phyloP scores from a whole-genome alignment of 148 eudicot species.

The Camellia sinensis region DNA sequence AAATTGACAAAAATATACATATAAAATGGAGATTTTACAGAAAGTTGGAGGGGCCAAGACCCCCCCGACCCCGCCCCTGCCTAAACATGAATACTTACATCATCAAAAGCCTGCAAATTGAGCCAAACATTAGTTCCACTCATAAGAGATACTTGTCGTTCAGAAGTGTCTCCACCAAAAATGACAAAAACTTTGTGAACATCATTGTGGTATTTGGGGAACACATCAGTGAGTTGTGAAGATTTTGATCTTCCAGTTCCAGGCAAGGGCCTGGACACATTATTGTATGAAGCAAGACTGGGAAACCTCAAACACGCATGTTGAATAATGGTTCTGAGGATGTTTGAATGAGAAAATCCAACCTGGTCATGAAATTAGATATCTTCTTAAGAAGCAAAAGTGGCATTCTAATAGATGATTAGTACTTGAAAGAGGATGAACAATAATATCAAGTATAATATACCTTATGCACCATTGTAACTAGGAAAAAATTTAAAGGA shows the following conservation, averaged over 20 bases:
- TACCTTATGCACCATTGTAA: neutral
- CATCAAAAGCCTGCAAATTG: conserved; percentile 63
- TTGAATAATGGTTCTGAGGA: conserved; percentile 65
- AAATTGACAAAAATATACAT: too few species aligned
- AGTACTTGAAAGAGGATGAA: neutral
- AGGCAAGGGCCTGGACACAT: conserved; percentile 27
- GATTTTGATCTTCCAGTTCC: conserved; percentile 27
- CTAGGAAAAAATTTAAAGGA: neutral
- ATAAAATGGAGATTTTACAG: too few species aligned
- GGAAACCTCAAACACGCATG: conserved; percentile 76
- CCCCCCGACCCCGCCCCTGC: too few species aligned
- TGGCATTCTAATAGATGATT: neutral
- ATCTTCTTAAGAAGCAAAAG: neutral
- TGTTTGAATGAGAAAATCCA: conserved; percentile 84
- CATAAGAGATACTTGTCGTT: conserved; percentile 92
- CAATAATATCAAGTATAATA: neutral
- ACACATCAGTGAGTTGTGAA: conserved; percentile 22
- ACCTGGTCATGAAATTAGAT: conserved; percentile 41
- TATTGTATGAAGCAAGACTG: conserved; percentile 32
- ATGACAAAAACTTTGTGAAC: conserved; percentile 64
- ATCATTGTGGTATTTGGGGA: conserved; percentile 21
- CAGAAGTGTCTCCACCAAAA: conserved; percentile 94
- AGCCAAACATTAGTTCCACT: conserved; percentile 98
- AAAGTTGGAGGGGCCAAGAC: too few species aligned
- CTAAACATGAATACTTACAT: conserved; percentile 51